Evolutionary conservation across 2,329 filamentous ascomycete species (phyloP).

Genomic region (Myriosclerotinia curreyana): DNA sequence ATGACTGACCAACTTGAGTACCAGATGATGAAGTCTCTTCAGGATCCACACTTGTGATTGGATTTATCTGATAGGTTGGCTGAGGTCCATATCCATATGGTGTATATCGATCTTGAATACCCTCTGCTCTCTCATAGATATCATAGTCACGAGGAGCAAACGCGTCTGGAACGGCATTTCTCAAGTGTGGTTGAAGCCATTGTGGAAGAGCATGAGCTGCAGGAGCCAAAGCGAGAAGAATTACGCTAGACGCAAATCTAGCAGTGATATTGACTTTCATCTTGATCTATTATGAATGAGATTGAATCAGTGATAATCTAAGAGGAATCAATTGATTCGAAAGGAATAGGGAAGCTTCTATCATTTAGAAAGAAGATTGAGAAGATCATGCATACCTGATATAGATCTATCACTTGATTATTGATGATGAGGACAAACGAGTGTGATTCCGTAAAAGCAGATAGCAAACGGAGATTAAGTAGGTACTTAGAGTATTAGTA

Average conservation of each 20-base stretch:
- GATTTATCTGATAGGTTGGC: conserved; percentile 25
- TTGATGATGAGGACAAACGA: conserved; percentile 14
- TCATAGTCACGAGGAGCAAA: conserved; percentile 32
- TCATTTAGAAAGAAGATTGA: not conserved
- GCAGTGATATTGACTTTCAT: conserved; percentile 31
- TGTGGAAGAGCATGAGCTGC: conserved; percentile 28
- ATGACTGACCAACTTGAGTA: conserved; percentile 7
- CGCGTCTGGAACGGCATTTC: conserved; percentile 23
- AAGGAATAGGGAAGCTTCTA: not conserved
- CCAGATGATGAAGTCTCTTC: conserved; percentile 22
- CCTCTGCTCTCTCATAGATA: conserved; percentile 29
- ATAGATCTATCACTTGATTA: conserved; percentile 13
- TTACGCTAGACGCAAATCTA: conserved; percentile 26
- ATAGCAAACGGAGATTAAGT: conserved; percentile 25
- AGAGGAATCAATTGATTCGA: conserved; percentile 1
- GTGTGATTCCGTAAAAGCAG: conserved; percentile 21
- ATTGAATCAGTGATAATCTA: not conserved
- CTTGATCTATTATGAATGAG: conserved; percentile 27
- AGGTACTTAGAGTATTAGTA: no score
- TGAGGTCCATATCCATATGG: conserved; percentile 34
- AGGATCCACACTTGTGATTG: conserved; percentile 23
- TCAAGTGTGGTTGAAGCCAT: conserved; percentile 31
- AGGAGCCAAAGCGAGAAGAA: conserved; percentile 30
- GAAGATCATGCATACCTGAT: not conserved
- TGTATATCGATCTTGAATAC: conserved; percentile 31